Conservation (phyloP, 441 rosid species). For the Monsonia emarginata region DNA sequence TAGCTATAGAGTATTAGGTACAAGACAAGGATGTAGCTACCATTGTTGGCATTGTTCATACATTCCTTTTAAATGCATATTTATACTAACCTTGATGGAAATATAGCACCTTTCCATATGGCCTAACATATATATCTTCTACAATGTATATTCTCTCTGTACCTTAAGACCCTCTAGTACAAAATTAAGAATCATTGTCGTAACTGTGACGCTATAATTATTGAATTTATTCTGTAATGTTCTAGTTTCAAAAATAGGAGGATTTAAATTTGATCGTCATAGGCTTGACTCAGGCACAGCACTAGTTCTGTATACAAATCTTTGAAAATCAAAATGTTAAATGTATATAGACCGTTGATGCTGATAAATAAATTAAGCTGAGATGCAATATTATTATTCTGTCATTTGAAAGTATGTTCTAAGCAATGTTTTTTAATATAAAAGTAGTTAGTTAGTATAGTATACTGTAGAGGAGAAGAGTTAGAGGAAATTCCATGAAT, state of each 20-base stretch:
- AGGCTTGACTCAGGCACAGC: too few relatives aligned
- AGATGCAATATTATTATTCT: background rate
- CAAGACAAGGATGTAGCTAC: constrained; percentile 30
- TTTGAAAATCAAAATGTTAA: too few relatives aligned
- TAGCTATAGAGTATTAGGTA: constrained; percentile 32
- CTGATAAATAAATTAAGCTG: background rate
- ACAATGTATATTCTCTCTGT: too few relatives aligned
- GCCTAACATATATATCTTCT: constrained; percentile 4
- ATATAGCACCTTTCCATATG: constrained; percentile 32
- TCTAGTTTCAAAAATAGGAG: too few relatives aligned
- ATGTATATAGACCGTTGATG: too few relatives aligned
- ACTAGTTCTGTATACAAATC: too few relatives aligned
- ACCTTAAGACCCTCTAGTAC: constrained; percentile 15
- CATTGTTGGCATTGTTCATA: constrained; percentile 24
- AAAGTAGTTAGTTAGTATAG: background rate
- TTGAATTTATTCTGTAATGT: too few relatives aligned
- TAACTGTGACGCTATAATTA: too few relatives aligned
- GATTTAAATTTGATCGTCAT: too few relatives aligned
- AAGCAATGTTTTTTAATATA: constrained; percentile 21
- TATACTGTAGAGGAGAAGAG: constrained; percentile 12
- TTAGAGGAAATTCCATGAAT: constrained; percentile 22
- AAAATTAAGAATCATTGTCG: background rate
- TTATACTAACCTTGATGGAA: constrained; percentile 37
- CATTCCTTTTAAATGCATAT: constrained; percentile 34
- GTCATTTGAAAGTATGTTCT: constrained; percentile 19